Conservation (phyloP, 768 basidiomycete genomes). For the Pisolithus sp. region DNA sequence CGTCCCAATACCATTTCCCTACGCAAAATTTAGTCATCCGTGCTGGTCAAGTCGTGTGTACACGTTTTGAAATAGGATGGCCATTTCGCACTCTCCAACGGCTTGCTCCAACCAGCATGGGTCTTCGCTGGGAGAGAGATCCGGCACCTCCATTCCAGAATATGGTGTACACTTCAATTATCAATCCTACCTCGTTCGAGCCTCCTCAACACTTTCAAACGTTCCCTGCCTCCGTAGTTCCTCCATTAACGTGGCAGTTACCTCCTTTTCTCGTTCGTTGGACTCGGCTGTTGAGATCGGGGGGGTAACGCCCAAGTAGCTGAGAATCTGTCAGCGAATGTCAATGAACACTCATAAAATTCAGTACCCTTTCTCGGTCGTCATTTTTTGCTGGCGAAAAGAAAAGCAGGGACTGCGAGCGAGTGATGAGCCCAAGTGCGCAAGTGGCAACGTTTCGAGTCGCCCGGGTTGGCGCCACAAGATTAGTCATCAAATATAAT, state of each 20-base stretch:
- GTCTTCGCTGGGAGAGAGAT: not conserved
- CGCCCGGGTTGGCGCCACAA: too few species aligned
- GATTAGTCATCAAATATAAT: too few species aligned
- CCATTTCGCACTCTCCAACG: not conserved
- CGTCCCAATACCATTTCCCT: conserved; percentile 93
- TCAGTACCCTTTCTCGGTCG: conserved; percentile 37
- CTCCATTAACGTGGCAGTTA: conserved; percentile 80
- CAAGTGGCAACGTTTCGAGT: too few species aligned
- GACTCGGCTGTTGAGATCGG: conserved; percentile 78
- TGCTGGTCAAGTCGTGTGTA: conserved; percentile 2
- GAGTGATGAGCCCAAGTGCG: too few species aligned
- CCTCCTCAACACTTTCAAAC: conserved; percentile 87
- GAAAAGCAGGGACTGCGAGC: not conserved
- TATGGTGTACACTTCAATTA: conserved; percentile 3
- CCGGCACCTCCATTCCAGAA: not conserved
- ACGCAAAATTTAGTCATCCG: conserved; percentile 20
- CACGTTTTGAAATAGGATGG: not conserved
- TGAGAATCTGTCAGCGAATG: conserved; percentile 25
- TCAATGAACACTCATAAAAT: conserved; percentile 2
- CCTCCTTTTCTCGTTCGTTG: conserved; percentile 72
- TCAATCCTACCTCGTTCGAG: conserved; percentile 66
- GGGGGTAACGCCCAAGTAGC: conserved; percentile 77
- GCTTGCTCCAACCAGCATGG: not conserved
- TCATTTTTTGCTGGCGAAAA: conserved; percentile 24
- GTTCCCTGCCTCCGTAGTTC: conserved; percentile 81